A percentile compares a stretch with the other conserved stretches of the same genome.
Evolutionary conservation across 2,329 filamentous ascomycete species (phyloP).

Genomic region (Botryotinia narcissicola): DNA sequence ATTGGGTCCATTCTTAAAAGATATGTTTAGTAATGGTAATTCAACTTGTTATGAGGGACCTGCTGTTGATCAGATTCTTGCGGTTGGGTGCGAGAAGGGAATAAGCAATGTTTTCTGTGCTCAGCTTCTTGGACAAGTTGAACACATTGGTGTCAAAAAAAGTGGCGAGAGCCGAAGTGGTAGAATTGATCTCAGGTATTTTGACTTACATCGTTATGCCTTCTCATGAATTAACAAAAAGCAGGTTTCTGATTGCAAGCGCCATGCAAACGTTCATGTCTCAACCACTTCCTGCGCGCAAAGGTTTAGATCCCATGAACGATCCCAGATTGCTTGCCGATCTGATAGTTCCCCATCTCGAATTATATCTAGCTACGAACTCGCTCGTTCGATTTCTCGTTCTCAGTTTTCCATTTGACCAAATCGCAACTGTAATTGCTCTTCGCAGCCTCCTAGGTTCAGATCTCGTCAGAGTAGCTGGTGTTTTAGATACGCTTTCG

Average conservation of each 20-base stretch:
- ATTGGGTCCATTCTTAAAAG: conserved; percentile 42
- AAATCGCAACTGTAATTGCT: conserved; percentile 56
- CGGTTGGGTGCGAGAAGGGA: conserved; percentile 55
- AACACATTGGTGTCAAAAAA: conserved; percentile 52
- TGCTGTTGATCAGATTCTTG: conserved; percentile 57
- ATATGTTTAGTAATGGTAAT: conserved; percentile 33
- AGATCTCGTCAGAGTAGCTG: conserved; percentile 57
- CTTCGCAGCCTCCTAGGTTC: conserved; percentile 56
- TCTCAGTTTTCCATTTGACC: conserved; percentile 56
- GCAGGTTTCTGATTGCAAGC: conserved; percentile 58
- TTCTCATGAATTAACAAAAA: conserved; percentile 1
- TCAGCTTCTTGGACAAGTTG: conserved; percentile 51
- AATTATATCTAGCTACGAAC: conserved; percentile 56
- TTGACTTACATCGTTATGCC: conserved; percentile 20
- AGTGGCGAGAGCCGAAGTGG: conserved; percentile 52
- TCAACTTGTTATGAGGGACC: conserved; percentile 24
- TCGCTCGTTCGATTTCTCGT: conserved; percentile 54
- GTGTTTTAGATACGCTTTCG: conserved; percentile 45
- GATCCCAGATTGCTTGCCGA: conserved; percentile 55
- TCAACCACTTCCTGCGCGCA: conserved; percentile 49
- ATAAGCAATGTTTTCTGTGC: conserved; percentile 51
- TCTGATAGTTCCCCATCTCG: conserved; percentile 58
- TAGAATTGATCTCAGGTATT: conserved; percentile 57
- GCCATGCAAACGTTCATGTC: conserved; percentile 56
- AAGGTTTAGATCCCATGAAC: conserved; percentile 52